Evolutionary conservation across 108 stramenopile species (phyloP).

Genomic region (Pinguiococcus pyrenoidosus): DNA sequence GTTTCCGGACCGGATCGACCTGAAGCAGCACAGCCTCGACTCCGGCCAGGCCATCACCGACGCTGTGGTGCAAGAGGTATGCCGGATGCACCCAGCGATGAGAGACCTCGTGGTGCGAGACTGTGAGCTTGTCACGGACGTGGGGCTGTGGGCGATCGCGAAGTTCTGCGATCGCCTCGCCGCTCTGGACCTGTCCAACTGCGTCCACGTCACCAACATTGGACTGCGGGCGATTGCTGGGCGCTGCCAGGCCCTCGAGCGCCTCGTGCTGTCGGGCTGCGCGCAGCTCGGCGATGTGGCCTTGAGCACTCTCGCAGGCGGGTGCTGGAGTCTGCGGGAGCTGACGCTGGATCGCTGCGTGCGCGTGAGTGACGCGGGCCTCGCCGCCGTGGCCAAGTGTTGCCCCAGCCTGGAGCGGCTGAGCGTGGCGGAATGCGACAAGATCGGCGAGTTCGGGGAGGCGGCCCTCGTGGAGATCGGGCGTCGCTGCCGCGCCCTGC

Average conservation of each 20-base stretch:
- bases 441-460: slow-evolving; percentile 38
- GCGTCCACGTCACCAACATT: slow-evolving; percentile 23
- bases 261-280: slow-evolving; percentile 4
- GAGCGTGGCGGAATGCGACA: slow-evolving; percentile 21
- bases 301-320: neutral
- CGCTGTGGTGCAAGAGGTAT: slow-evolving; percentile 32
- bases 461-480: slow-evolving; percentile 31
- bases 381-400: slow-evolving; percentile 13
- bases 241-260: slow-evolving; percentile 11
- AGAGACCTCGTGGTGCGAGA: slow-evolving; percentile 15
- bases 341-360: slow-evolving; percentile 18
- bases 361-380: slow-evolving; percentile 23
- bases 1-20: too few species aligned
- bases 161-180: slow-evolving; percentile 11
- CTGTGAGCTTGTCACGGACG: slow-evolving; percentile 21
- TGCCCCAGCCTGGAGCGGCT: slow-evolving; percentile 17
- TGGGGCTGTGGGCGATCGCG: slow-evolving; percentile 28
- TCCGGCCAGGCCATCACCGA: slow-evolving; percentile 26
- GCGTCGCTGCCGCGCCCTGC: slow-evolving; percentile 22
- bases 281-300: too few species aligned
- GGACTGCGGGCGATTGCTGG: slow-evolving; percentile 26
- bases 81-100: slow-evolving; percentile 33
- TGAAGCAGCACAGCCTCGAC: slow-evolving; percentile 11
- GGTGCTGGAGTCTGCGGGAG: slow-evolving; percentile 5
- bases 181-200: slow-evolving; percentile 19